Conservation (phyloP, 2,329 filamentous ascomycete genomes). For the Calonectria crousiana region DNA sequence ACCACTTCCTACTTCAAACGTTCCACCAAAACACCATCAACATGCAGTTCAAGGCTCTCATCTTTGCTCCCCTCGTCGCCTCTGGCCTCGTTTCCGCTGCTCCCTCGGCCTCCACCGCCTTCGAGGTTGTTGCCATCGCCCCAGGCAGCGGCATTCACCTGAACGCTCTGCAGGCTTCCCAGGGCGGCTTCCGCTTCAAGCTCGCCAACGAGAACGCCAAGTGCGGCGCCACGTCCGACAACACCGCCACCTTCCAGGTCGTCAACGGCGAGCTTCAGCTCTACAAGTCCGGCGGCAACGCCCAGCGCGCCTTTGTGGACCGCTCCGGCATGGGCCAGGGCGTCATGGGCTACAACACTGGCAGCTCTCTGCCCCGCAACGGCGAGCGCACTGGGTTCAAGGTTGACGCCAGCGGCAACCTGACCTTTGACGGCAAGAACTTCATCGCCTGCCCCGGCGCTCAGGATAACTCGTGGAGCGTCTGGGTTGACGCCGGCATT, state of each 20-base stretch:
- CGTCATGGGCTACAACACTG: constrained; percentile 64
- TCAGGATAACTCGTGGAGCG: constrained; percentile 53
- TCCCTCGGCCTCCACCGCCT: constrained; percentile 50
- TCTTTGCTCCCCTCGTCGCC: constrained; percentile 41
- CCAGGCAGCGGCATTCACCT: constrained; percentile 64
- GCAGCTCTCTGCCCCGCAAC: constrained; percentile 51
- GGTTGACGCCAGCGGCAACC: constrained; percentile 55
- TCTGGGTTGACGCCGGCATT: constrained; percentile 52
- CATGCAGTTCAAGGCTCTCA: constrained; percentile 47
- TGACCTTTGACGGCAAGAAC: constrained; percentile 58
- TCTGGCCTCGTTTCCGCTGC: constrained; percentile 45
- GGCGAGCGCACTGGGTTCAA: constrained; percentile 61
- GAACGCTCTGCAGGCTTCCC: constrained; percentile 57
- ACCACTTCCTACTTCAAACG: background rate
- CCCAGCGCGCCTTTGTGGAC: constrained; percentile 66
- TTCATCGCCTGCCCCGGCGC: constrained; percentile 67
- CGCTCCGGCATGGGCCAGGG: constrained; percentile 71
- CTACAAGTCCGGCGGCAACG: constrained; percentile 51
- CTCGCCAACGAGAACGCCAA: constrained; percentile 59
- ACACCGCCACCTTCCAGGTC: constrained; percentile 64
- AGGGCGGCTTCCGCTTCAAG: constrained; percentile 58
- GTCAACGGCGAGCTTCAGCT: constrained; percentile 60
- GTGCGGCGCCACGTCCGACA: constrained; percentile 57
- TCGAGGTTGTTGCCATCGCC: constrained; percentile 63
- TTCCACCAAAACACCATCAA: constrained; percentile 16